phyloP scores from a whole-genome alignment of 495 filamentous ascomycete species.

The Parachaetomium inaequale region DNA sequence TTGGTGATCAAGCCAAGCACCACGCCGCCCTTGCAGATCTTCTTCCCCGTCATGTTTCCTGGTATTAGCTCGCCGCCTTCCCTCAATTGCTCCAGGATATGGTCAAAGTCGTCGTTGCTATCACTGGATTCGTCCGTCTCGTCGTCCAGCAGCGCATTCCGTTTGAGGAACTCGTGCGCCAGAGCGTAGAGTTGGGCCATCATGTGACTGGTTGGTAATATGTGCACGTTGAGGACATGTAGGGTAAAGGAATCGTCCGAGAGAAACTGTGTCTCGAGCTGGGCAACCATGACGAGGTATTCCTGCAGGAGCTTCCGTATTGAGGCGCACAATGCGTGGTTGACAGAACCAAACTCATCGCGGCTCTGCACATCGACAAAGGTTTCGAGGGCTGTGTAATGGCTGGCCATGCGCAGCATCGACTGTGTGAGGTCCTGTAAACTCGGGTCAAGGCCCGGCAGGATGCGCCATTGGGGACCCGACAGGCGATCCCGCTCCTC shows the following conservation, averaged over 20 bases:
- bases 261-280: slow-evolving; percentile 86
- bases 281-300: slow-evolving; percentile 86
- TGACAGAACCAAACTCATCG: slow-evolving; percentile 92
- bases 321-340: slow-evolving; percentile 89
- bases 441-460: slow-evolving; percentile 83
- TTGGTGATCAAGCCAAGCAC: slow-evolving; percentile 82
- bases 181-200: slow-evolving; percentile 82
- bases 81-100: slow-evolving; percentile 77
- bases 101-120: slow-evolving; percentile 68
- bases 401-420: slow-evolving; percentile 93
- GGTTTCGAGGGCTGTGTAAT: slow-evolving; percentile 84
- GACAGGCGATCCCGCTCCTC: slow-evolving; percentile 80
- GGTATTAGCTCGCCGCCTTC: slow-evolving; percentile 76
- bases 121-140: slow-evolving; percentile 80
- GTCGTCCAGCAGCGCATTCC: slow-evolving; percentile 82
- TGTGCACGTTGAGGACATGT: slow-evolving; percentile 88
- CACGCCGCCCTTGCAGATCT: slow-evolving; percentile 89
- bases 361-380: slow-evolving; percentile 92
- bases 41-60: slow-evolving; percentile 78
- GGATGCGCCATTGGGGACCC: slow-evolving; percentile 75
- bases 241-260: slow-evolving; percentile 84
- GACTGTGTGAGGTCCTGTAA: slow-evolving; percentile 80
- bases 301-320: slow-evolving; percentile 89
- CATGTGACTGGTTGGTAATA: slow-evolving; percentile 82
- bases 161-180: slow-evolving; percentile 79